Conservation (phyloP, 768 basidiomycete genomes). For the Xerocomellus amylosporus region DNA sequence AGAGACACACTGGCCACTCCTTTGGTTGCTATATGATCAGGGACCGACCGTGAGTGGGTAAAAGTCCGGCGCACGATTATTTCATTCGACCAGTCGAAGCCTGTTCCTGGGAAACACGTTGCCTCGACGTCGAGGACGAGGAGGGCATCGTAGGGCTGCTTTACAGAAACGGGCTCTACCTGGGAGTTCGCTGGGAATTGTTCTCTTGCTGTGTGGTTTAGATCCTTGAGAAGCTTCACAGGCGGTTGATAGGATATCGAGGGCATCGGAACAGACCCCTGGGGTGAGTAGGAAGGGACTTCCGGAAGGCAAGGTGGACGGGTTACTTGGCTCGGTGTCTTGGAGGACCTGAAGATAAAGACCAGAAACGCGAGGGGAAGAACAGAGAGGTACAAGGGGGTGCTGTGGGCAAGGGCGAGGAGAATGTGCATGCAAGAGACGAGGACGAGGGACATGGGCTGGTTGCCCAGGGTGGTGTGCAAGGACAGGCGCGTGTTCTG, state of each 20-base stretch:
- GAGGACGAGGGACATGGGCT: slow-evolving; percentile 7
- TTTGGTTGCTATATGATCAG: slow-evolving; percentile 31
- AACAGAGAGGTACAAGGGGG: not conserved
- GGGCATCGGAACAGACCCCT: slow-evolving; percentile 13
- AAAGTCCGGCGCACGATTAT: slow-evolving; percentile 69
- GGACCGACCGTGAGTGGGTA: slow-evolving; percentile 4
- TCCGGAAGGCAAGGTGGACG: not conserved
- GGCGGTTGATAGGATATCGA: slow-evolving; percentile 14
- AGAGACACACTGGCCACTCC: slow-evolving; percentile 92
- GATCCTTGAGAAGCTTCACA: slow-evolving; percentile 5
- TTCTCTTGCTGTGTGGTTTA: not conserved
- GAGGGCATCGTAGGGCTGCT: slow-evolving; percentile 68
- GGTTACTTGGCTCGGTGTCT: not conserved
- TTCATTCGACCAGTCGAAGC: slow-evolving; percentile 88
- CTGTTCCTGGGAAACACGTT: slow-evolving; percentile 65
- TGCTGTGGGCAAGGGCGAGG: slow-evolving; percentile 11
- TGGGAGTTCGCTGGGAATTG: slow-evolving; percentile 1
- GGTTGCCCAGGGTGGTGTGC: slow-evolving; percentile 7
- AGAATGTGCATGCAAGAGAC: slow-evolving; percentile 9
- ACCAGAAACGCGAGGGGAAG: slow-evolving; percentile 9
- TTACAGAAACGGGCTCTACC: slow-evolving; percentile 19
- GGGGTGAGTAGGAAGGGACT: not conserved
- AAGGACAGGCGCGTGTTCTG: slow-evolving; percentile 19
- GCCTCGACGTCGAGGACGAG: slow-evolving; percentile 90
- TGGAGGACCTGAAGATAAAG: slow-evolving; percentile 3